A percentile compares a stretch with the other conserved stretches of the same genome.
Conservation (phyloP, 805 yeast genomes). For the Starmerella riodocensis region DNA sequence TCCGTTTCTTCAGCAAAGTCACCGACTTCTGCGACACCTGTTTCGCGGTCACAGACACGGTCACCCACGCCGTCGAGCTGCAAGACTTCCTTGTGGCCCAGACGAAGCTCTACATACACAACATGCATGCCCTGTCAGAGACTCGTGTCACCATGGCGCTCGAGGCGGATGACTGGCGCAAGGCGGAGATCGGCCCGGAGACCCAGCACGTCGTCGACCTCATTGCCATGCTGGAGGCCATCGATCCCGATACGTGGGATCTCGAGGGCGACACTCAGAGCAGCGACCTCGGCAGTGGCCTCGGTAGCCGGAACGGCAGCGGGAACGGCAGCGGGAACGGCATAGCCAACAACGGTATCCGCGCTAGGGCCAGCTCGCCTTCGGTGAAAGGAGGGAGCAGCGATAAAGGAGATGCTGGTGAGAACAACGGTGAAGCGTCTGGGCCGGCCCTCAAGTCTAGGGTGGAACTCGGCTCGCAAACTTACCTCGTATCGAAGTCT, state of each 20-base stretch:
- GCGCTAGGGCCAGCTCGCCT: no score
- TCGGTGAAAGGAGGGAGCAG: no score
- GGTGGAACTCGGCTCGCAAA: slow-evolving; percentile 38
- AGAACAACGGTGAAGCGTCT: not conserved
- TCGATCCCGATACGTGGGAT: slow-evolving; percentile 39
- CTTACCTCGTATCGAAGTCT: slow-evolving; percentile 47
- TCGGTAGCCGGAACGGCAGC: no score
- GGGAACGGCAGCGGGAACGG: no score
- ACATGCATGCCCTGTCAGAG: slow-evolving; percentile 41
- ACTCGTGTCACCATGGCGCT: slow-evolving; percentile 36
- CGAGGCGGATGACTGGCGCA: slow-evolving; percentile 71
- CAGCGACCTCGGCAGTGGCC: not conserved
- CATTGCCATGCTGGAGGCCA: slow-evolving; percentile 36
- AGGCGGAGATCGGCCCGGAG: slow-evolving; percentile 39
- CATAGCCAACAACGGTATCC: no score
- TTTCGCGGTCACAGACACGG: slow-evolving; percentile 39
- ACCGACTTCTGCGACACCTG: slow-evolving; percentile 67
- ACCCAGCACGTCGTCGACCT: slow-evolving; percentile 41
- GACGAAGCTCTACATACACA: slow-evolving; percentile 42
- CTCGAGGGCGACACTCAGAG: not conserved
- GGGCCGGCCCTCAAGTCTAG: slow-evolving; percentile 4
- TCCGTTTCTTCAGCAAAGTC: slow-evolving; percentile 51
- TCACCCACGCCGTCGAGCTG: slow-evolving; percentile 38
- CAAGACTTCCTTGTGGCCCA: slow-evolving; percentile 58
- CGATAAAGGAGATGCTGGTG: no score